Conservation (phyloP, 306 rosid genomes). For the Albizia julibrissin region DNA sequence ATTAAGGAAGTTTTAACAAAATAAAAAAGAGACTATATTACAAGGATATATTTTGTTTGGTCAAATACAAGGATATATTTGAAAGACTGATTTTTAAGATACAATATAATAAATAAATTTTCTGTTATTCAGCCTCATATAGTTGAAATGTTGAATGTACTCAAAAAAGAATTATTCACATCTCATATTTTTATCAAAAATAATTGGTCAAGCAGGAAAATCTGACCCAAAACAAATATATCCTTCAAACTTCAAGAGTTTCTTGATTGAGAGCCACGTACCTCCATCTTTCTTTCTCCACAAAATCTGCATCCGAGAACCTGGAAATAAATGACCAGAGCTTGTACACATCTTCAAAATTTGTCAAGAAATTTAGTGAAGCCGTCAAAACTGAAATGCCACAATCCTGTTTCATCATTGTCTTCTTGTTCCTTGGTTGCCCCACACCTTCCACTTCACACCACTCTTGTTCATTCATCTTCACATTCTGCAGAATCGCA, state of each 20-base stretch:
- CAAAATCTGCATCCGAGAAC: conserved; percentile 88
- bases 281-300: conserved; percentile 91
- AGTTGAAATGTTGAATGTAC: background rate
- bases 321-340: conserved; percentile 77
- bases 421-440: conserved; percentile 11
- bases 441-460: background rate
- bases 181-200: background rate
- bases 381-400: conserved; percentile 55
- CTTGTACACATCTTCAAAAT: conserved; percentile 73
- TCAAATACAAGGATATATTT: background rate
- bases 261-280: conserved; percentile 79
- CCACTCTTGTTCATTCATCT: conserved; percentile 49
- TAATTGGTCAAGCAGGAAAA: background rate
- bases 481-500: conserved; percentile 45
- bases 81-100: background rate
- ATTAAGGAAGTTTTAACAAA: too few species aligned
- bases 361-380: conserved; percentile 63
- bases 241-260: conserved; percentile 59
- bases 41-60: too few species aligned
- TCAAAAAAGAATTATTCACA: background rate
- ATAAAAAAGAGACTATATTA: background rate
- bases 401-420: background rate
- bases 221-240: background rate
- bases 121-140: background rate
- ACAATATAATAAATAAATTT: background rate